These are phyloP conservation scores for Yamadazyma epiphylla DNA, from an alignment of 1,139 yeast species.

Conservation along the genomic window DNA sequence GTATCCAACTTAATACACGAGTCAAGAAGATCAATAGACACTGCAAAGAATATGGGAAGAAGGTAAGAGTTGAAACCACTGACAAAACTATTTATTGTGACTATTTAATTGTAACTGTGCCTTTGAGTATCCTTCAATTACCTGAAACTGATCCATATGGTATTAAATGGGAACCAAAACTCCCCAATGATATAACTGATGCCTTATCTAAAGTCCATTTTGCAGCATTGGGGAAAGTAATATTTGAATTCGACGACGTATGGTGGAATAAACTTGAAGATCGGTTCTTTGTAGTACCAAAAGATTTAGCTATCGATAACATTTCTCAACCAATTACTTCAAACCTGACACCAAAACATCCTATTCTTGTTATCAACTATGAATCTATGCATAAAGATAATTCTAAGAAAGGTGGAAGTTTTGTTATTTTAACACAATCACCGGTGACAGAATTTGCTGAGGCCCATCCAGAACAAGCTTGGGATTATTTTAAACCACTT, in stretches of 20 bases:
- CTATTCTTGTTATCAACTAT: slow-evolving; percentile 25
- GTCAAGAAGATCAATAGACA: slow-evolving; percentile 41
- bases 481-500: slow-evolving; percentile 39
- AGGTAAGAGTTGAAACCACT: slow-evolving; percentile 18
- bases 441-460: slow-evolving; percentile 58
- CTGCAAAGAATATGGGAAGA: slow-evolving; percentile 10
- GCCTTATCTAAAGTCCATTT: slow-evolving; percentile 54
- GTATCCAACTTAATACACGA: slow-evolving; percentile 40
- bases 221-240: slow-evolving; percentile 74
- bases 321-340: slow-evolving; percentile 22
- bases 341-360: slow-evolving; percentile 9
- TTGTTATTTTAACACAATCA: slow-evolving; percentile 64
- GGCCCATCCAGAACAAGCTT: slow-evolving; percentile 31
- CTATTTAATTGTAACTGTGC: slow-evolving; percentile 67
- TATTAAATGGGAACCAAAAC: slow-evolving; percentile 56
- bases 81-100: slow-evolving; percentile 31
- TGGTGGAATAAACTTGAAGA: slow-evolving; percentile 66
- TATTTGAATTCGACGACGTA: slow-evolving; percentile 61
- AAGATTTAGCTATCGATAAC: slow-evolving; percentile 13
- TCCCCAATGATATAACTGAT: slow-evolving; percentile 44
- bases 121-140: slow-evolving; percentile 60
- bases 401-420: slow-evolving; percentile 23
- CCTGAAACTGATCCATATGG: slow-evolving; percentile 35
- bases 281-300: slow-evolving; percentile 46
- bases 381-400: slow-evolving; percentile 18